Evolutionary conservation across 1,139 yeast species (phyloP).

Genomic region (Kodamaea anthophila): DNA sequence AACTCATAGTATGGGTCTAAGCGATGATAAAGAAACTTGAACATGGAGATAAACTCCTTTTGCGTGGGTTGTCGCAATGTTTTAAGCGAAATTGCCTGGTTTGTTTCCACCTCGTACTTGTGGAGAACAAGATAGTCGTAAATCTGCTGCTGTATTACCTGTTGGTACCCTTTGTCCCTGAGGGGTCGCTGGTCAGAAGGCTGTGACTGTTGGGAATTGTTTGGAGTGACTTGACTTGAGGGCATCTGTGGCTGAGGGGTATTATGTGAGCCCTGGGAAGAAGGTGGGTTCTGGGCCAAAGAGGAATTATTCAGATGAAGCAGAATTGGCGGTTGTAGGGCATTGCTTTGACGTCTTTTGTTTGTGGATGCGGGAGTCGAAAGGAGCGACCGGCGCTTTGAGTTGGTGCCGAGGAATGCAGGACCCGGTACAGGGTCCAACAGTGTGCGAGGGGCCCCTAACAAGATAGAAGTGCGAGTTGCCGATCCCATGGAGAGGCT

Average conservation of each 20-base stretch:
- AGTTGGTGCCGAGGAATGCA: slow-evolving; percentile 1
- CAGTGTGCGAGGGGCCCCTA: slow-evolving; percentile 13
- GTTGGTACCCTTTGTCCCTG: slow-evolving; percentile 65
- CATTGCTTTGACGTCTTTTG: slow-evolving; percentile 27
- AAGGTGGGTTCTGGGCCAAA: slow-evolving; percentile 4
- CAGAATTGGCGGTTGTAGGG: slow-evolving; percentile 8
- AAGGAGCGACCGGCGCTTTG: slow-evolving; percentile 30
- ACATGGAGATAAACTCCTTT: slow-evolving; percentile 72
- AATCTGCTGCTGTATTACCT: slow-evolving; percentile 57
- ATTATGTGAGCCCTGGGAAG: slow-evolving; percentile 12
- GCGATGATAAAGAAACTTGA: slow-evolving; percentile 70
- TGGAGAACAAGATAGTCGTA: slow-evolving; percentile 57
- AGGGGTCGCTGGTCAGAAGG: slow-evolving; percentile 66
- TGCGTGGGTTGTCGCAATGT: slow-evolving; percentile 78
- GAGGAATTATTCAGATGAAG: slow-evolving; percentile 2
- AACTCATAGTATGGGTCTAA: slow-evolving; percentile 78
- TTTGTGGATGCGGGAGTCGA: slow-evolving; percentile 36
- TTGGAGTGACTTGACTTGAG: slow-evolving; percentile 9
- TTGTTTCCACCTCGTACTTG: slow-evolving; percentile 69
- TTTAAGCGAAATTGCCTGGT: slow-evolving; percentile 60
- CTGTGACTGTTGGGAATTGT: slow-evolving; percentile 6
- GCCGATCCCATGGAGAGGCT: slow-evolving; percentile 33
- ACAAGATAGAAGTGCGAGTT: slow-evolving; percentile 24
- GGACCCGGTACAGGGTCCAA: slow-evolving; percentile 9
- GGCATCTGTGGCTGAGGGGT: slow-evolving; percentile 13